These are phyloP conservation scores for Terana coerulea DNA, from an alignment of 768 basidiomycete species.

Conservation along the genomic window DNA sequence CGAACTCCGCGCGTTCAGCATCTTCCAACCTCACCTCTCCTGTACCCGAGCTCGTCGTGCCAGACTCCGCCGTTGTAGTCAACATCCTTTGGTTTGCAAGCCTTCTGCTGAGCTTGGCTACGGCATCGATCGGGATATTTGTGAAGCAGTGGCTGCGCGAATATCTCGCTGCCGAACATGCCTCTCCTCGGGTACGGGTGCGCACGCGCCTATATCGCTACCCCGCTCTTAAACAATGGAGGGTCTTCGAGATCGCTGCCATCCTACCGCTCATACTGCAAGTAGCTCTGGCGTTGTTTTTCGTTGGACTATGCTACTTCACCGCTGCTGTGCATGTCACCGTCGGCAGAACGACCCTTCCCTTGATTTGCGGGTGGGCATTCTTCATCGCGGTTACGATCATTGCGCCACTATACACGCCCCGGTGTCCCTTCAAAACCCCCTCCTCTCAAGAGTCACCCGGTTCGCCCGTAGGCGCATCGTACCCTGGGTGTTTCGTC, in stretches of 20 bases:
- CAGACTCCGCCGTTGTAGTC: background rate
- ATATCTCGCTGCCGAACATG: conserved; percentile 1
- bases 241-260: conserved; percentile 6
- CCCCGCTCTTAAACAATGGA: background rate
- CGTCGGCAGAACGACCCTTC: background rate
- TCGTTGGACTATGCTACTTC: conserved; percentile 5
- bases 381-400: background rate
- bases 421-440: conserved; percentile 11
- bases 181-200: background rate
- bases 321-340: background rate
- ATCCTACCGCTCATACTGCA: background rate
- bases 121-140: conserved; percentile 7
- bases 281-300: conserved; percentile 5
- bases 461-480: background rate
- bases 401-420: conserved; percentile 1
- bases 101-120: conserved; percentile 3
- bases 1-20: background rate
- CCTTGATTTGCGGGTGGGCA: background rate
- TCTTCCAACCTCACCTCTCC: background rate
- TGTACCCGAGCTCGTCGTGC: background rate
- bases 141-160: conserved; percentile 9
- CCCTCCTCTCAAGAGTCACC: background rate
- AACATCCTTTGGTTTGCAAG: conserved; percentile 7
- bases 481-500: background rate
- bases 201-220: background rate